phyloP scores from a whole-genome alignment of 2,329 filamentous ascomycete species.

The Aureobasidium sp. region DNA sequence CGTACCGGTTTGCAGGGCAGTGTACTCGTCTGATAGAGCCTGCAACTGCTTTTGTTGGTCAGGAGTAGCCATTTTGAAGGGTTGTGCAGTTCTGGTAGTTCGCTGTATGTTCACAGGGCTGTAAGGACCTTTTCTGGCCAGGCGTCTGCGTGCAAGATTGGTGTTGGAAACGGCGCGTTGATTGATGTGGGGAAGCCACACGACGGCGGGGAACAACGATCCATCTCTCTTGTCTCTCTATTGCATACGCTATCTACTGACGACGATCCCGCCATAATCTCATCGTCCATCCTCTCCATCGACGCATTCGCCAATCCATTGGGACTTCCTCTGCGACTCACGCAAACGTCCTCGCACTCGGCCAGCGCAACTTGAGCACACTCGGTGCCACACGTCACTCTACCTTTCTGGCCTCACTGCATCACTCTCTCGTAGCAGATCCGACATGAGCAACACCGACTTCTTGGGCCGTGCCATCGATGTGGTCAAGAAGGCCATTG shows the following conservation, averaged over 20 bases:
- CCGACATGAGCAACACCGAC: constrained; percentile 82
- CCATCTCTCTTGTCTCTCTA: neutral
- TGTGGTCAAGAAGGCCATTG: constrained; percentile 94
- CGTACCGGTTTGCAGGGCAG: constrained; percentile 75
- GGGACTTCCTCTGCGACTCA: neutral
- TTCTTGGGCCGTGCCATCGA: constrained; percentile 96
- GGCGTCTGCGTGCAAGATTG: neutral
- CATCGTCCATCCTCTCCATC: neutral
- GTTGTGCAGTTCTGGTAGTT: neutral
- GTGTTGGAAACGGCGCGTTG: neutral
- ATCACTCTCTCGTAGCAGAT: neutral
- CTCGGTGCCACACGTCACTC: neutral
- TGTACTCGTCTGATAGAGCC: constrained; percentile 76
- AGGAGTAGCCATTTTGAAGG: constrained; percentile 26
- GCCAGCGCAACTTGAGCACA: neutral
- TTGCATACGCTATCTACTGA: neutral
- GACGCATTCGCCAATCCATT: neutral
- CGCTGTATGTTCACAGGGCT: neutral
- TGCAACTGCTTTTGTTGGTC: constrained; percentile 73
- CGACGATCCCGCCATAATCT: neutral
- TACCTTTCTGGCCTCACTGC: neutral
- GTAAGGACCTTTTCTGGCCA: neutral
- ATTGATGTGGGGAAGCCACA: neutral
- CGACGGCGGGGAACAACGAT: constrained; percentile 5
- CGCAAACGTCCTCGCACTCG: neutral